These are phyloP conservation scores for Psilocybe azurescens DNA, from an alignment of 768 basidiomycete species.

Conservation along the genomic window DNA sequence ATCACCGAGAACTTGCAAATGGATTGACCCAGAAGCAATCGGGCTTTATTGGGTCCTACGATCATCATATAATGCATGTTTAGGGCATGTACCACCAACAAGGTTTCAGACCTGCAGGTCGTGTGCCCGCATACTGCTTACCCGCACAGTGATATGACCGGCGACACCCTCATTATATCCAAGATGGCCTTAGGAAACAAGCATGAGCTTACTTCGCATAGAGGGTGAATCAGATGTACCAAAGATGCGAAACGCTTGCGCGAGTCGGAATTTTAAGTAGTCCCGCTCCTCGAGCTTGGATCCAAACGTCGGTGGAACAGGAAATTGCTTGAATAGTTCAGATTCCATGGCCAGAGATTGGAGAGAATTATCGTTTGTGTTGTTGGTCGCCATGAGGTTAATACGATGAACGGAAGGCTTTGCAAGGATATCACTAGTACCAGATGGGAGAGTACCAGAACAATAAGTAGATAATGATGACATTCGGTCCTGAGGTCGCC, in stretches of 20 bases:
- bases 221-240: conserved; percentile 28
- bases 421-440: not conserved
- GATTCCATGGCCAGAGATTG: conserved; percentile 20
- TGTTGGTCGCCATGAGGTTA: conserved; percentile 10
- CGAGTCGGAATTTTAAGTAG: conserved; percentile 49
- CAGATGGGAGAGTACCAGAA: not conserved
- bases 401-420: not conserved
- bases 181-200: conserved; percentile 31
- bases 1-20: conserved; percentile 31
- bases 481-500: conserved; percentile 6
- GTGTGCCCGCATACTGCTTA: conserved; percentile 16
- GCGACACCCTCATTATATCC: conserved; percentile 55
- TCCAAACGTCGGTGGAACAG: conserved; percentile 38
- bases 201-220: not conserved
- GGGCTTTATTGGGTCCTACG: conserved; percentile 42
- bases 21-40: conserved; percentile 57
- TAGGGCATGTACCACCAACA: not conserved
- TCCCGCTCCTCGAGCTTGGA: conserved; percentile 43
- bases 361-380: conserved; percentile 11
- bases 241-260: conserved; percentile 51
- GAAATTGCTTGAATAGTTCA: conserved; percentile 17
- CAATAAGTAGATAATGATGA: not conserved
- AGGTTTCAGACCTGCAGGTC: not conserved
- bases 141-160: conserved; percentile 57
- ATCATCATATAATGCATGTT: not conserved